Percentiles rank a stretch among this genome's conserved stretches.
Evolutionary conservation across 345 rosid genomes (phyloP).

Genomic region (Cardamine occulta): DNA sequence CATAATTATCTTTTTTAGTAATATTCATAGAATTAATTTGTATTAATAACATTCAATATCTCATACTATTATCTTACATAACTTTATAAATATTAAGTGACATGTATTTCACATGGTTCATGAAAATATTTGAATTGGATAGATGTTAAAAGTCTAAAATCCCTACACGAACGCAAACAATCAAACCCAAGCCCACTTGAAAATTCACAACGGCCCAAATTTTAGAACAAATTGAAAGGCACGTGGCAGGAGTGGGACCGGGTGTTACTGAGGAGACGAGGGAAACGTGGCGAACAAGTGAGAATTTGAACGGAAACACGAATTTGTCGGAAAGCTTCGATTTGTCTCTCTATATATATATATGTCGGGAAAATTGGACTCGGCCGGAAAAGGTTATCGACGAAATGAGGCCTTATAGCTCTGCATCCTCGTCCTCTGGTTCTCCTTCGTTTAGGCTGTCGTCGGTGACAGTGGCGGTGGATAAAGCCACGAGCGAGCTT

Average conservation of each 20-base stretch:
- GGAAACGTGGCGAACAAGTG: constrained; percentile 35
- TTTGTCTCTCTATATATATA: background rate
- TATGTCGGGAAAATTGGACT: constrained; percentile 3
- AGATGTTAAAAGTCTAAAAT: too few relatives aligned
- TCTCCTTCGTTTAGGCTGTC: constrained; percentile 45
- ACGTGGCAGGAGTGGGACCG: constrained; percentile 27
- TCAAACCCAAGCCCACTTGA: background rate
- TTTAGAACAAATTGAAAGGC: background rate
- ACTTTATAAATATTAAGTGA: too few relatives aligned
- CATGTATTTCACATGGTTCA: background rate
- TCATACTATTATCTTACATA: too few relatives aligned
- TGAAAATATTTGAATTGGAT: background rate
- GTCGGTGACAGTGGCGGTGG: constrained; percentile 80
- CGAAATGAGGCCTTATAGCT: constrained; percentile 20
- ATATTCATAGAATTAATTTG: background rate
- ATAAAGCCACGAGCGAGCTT: constrained; percentile 92
- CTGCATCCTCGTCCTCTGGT: constrained; percentile 18
- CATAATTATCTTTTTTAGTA: background rate
- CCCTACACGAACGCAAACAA: background rate
- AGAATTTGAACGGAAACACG: constrained; percentile 26
- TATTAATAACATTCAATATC: background rate
- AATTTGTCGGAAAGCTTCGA: constrained; percentile 7
- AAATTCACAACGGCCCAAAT: background rate
- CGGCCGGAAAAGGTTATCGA: background rate
- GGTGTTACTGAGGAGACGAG: constrained; percentile 37